Conservation (phyloP, 208 protist genomes). For the Novymonas esmeraldas region DNA sequence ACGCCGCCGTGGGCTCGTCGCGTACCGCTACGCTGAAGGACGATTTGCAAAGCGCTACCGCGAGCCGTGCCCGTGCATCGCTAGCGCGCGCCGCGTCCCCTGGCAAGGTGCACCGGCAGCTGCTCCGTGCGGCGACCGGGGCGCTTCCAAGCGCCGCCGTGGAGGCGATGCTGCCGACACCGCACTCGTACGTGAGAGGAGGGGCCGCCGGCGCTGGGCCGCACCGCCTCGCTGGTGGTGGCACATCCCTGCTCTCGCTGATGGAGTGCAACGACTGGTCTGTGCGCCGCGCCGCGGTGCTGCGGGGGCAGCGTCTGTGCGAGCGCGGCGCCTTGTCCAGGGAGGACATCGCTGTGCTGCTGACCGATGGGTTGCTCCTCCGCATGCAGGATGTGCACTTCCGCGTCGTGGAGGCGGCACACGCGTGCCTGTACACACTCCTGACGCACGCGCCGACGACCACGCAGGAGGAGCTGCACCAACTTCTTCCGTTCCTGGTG, state of each 20-base stretch:
- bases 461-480: slow-evolving; percentile 5
- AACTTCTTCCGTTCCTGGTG: neutral
- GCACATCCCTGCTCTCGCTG: slow-evolving; percentile 8
- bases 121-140: slow-evolving; percentile 17
- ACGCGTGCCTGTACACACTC: slow-evolving; percentile 30
- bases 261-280: slow-evolving; percentile 50
- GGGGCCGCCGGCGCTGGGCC: neutral
- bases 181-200: neutral
- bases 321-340: slow-evolving; percentile 6
- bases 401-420: slow-evolving; percentile 44
- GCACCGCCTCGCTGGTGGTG: neutral
- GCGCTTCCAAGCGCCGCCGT: neutral
- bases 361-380: slow-evolving; percentile 19
- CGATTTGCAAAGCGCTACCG: slow-evolving; percentile 35
- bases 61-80: slow-evolving; percentile 19
- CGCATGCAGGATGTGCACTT: slow-evolving; percentile 61
- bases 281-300: slow-evolving; percentile 14
- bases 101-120: slow-evolving; percentile 4
- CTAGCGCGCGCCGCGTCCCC: neutral
- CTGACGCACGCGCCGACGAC: slow-evolving; percentile 2
- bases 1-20: slow-evolving; percentile 1
- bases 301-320: slow-evolving; percentile 7
- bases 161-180: neutral
- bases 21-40: slow-evolving; percentile 34
- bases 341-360: neutral